Evolutionary conservation across 148 eudicot genomes (phyloP).

Genomic region (Amaranthus palmeri): DNA sequence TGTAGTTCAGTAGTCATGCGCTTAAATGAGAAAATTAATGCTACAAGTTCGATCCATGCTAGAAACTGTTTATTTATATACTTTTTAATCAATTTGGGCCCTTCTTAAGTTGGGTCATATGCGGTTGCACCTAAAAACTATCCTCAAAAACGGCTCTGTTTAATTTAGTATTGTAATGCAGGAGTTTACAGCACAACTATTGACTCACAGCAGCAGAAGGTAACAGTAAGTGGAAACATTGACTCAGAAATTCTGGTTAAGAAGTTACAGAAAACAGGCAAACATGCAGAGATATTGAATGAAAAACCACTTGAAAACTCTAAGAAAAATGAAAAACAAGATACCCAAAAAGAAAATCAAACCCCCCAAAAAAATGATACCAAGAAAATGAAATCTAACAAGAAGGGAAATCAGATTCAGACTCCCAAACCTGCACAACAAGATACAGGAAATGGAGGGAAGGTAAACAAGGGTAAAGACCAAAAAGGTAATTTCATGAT

Average conservation of each 20-base stretch:
- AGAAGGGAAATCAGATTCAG: slow-evolving; percentile 15
- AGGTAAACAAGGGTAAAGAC: slow-evolving; percentile 45
- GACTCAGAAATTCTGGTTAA: slow-evolving; percentile 48
- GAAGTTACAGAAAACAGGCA: slow-evolving; percentile 55
- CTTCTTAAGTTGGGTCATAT: too few relatives aligned
- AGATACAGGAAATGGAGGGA: slow-evolving; percentile 28
- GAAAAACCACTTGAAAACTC: slow-evolving; percentile 25
- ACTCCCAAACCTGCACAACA: slow-evolving; percentile 6
- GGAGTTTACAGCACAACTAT: slow-evolving; percentile 66
- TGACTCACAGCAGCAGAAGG: slow-evolving; percentile 63
- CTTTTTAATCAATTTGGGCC: too few relatives aligned
- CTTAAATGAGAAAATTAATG: too few relatives aligned
- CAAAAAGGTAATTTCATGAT: slow-evolving; percentile 30
- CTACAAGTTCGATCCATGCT: too few relatives aligned
- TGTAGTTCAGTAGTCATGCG: too few relatives aligned
- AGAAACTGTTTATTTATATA: too few relatives aligned
- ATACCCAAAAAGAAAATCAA: neutral
- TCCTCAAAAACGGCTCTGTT: too few relatives aligned
- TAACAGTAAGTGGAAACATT: slow-evolving; percentile 58
- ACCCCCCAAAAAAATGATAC: slow-evolving; percentile 5
- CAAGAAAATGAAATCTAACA: neutral
- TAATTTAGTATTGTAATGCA: slow-evolving; percentile 3
- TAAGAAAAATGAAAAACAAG: slow-evolving; percentile 29
- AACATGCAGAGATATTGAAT: slow-evolving; percentile 64
- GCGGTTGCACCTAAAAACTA: too few relatives aligned